Evolutionary conservation across 192 early-diverging fungal species (phyloP), one percentile per base, ranked within the genome.

Genomic region (Entrophospora sp.): DNA sequence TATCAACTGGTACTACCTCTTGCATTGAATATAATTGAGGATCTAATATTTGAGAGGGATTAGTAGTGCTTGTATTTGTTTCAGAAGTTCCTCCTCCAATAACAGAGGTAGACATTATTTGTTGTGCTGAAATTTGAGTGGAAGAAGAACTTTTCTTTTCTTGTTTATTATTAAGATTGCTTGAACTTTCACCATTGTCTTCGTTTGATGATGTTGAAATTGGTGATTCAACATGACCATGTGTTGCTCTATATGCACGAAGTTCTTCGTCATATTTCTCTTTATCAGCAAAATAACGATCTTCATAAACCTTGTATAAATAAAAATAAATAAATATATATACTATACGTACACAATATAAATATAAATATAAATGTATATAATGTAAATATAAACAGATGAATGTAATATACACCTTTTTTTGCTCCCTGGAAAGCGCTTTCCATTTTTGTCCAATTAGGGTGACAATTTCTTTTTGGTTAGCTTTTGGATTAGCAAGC

Each of bases 401-500:
- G 43, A 22, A 4, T 10, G n/a, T n/a, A n/a, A n/a, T n/a, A n/a
- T n/a, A n/a, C 53, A 66, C 64, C 25, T 53, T 66, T 38, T 66
- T 66, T 9, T 66, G 49, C 32, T 66, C 64, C 3, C 35, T 16
- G 16, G 64, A 66, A 4, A 66, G 27, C 8, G 43, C 64, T 18
- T 66, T 66, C 64, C 64, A 66, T 53, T 55, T 66, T 28, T 37
- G 32, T 2, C 64, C 64, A 40, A 66, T 66, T 13, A 49, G 35
- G 1, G 32, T 66, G 10, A 66, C 64, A 6, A 66, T 53, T 40
- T 66, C 64, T 55, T 66, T 66, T 55, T 66, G 64, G 28, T 66
- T 66, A 35, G 78, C 86, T 1, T 84, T 77, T 40, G 91, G 90
- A 86, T 93, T 91, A 48, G 89, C 81, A 44, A 83, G 83, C 81